phyloP scores from a whole-genome alignment of 441 rosid species.

The Gossypium lobatum region DNA sequence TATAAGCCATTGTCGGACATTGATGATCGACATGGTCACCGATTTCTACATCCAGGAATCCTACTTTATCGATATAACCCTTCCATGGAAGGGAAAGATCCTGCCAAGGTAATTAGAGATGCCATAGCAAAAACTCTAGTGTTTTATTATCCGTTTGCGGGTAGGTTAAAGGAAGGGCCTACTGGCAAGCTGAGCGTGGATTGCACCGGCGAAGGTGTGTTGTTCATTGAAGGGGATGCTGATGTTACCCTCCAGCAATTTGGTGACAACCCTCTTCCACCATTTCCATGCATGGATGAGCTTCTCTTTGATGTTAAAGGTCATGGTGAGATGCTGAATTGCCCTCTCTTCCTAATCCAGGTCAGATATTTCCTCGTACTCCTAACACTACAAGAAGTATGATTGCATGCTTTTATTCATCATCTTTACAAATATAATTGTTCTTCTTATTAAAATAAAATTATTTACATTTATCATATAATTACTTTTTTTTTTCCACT shows the following conservation, averaged over 20 bases:
- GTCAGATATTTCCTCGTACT: neutral
- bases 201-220: slow-evolving; percentile 20
- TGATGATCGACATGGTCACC: neutral
- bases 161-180: slow-evolving; percentile 9
- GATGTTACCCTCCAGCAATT: slow-evolving; percentile 12
- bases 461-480: no score
- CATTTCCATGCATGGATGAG: slow-evolving; percentile 13
- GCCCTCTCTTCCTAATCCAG: slow-evolving; percentile 13
- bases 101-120: neutral
- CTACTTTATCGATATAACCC: neutral
- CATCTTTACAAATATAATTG: no score
- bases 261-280: slow-evolving; percentile 8
- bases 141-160: slow-evolving; percentile 8
- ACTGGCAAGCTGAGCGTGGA: slow-evolving; percentile 18
- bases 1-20: neutral
- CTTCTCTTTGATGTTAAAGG: slow-evolving; percentile 8
- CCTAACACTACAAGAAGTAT: neutral
- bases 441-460: no score
- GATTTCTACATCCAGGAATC: neutral
- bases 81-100: slow-evolving; percentile 4
- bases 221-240: slow-evolving; percentile 24
- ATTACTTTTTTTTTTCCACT: no score
- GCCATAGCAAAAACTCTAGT: slow-evolving; percentile 3
- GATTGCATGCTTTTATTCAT: no score
- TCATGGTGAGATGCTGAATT: slow-evolving; percentile 4